Base-by-base conservation (phyloP, 768 basidiomycete genomes). In the Tulasnella sp. region DNA sequence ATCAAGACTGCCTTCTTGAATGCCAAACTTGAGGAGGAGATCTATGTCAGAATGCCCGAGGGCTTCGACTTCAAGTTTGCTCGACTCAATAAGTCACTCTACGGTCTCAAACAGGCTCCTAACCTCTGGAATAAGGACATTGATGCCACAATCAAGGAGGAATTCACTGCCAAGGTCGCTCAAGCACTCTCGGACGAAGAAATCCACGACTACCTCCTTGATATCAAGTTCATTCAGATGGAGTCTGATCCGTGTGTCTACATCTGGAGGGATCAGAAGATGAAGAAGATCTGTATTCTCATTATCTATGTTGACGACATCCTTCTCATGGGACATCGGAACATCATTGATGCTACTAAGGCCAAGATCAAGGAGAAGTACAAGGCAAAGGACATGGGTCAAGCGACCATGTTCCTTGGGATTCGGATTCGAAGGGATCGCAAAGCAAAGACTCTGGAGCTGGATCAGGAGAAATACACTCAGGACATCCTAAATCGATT, bases 101-200 rank as follows among this genome's bases (percentile, higher is more conserved):
- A 70, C 20, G 64, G 64, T 59, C 62, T 71, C 57, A 67, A 68
- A 40, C 66, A 70, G 45, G 58, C 57, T 5, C 62, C 64, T 0
- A 34, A 58, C 2, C 48, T 61, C 4, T 72, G 68, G 65, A 37
- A 57, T 44, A 27, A 53, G 15, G 56, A 49, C 7, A 45, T 59
- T 7, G 43, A 31, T 22, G 43, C 24, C 5, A 16, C 16, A 29
- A 12, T 45, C n/a, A 29, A 45, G 16, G 20, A 16, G 9, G n/a
- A n/a, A n/a, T n/a, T n/a, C n/a, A n/a, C n/a, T n/a, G n/a, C n/a
- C n/a, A n/a, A n/a, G n/a, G n/a, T n/a, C n/a, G n/a, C n/a, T n/a
- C n/a, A n/a, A n/a, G n/a, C n/a, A n/a, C n/a, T n/a, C n/a, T n/a
- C n/a, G n/a, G n/a, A n/a, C 45, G 55, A 65, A 28, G 64, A 59